A percentile compares a stretch with the other conserved stretches of the same genome.
Conservation (phyloP, 2,329 filamentous ascomycete genomes). For the Neonectria neomacrospora region DNA sequence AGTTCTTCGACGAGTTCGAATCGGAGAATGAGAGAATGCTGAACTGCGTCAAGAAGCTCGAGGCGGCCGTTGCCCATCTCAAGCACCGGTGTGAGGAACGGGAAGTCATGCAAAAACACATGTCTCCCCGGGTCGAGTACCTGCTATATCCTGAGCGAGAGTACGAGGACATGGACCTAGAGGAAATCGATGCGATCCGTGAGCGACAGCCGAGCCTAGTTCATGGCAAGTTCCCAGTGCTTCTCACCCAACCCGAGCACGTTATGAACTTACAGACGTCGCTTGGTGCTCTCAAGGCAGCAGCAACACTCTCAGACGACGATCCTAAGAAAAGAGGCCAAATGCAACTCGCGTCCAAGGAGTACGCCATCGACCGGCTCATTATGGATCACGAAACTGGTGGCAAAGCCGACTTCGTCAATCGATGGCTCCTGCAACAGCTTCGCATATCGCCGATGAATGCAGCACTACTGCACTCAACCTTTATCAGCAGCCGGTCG, state of each 20-base stretch:
- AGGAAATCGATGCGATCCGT: conserved; percentile 42
- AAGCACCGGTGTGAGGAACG: conserved; percentile 54
- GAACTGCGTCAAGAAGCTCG: conserved; percentile 48
- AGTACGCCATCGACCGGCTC: conserved; percentile 59
- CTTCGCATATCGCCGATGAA: conserved; percentile 60
- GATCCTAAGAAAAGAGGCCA: conserved; percentile 48
- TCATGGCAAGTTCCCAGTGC: conserved; percentile 55
- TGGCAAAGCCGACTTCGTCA: conserved; percentile 58
- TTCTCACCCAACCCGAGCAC: conserved; percentile 62
- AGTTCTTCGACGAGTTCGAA: conserved; percentile 57
- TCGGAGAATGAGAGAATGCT: conserved; percentile 49
- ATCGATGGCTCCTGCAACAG: conserved; percentile 64
- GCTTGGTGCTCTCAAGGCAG: conserved; percentile 53
- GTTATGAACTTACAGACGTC: conserved; percentile 57
- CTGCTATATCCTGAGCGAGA: conserved; percentile 51
- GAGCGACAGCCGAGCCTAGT: conserved; percentile 46
- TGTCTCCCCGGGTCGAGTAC: conserved; percentile 53
- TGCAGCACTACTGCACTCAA: conserved; percentile 55
- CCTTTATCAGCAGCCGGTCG: conserved; percentile 43
- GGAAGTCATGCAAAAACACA: conserved; percentile 56
- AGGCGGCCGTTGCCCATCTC: conserved; percentile 50
- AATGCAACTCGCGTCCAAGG: conserved; percentile 58
- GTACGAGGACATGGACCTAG: conserved; percentile 57
- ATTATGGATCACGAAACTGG: conserved; percentile 50
- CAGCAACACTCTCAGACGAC: conserved; percentile 51